Base-by-base conservation (phyloP, 139 green algal species). In the Picochlorum sp. region DNA sequence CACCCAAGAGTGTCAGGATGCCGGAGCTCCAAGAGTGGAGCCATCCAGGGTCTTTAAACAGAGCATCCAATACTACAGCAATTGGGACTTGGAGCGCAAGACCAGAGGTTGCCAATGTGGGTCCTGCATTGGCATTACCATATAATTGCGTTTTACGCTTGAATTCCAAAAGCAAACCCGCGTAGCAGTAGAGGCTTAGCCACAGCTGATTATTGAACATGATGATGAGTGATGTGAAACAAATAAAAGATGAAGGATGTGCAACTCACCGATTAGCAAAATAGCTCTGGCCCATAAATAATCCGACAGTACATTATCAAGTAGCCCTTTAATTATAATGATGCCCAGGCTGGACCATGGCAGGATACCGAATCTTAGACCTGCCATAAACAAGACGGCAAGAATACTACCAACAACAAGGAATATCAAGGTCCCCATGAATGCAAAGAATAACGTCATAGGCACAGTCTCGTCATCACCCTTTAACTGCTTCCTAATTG, bases 261-360 rank as follows among this genome's bases (percentile, higher is more conserved):
- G n/a, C n/a, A n/a, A n/a, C n/a, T n/a, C n/a, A 69, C 74, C 80
- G 36, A 94, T 69, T 16, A 98, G 69, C 45, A 98, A 72, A 7
- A 98, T 91, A 12, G 92, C 85, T 0, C 85, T 65, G 0, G 89
- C 91, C 92, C 92, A 98, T 7, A 97, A 76, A 67, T 95, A 96
- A 72, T 98, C 92, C 4, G 77, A 85, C 28, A 97, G 58, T 22
- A 94, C 87, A 59, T 98, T 97, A 69, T 98, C 91, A 3, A 95
- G 52, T 24, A 98, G 69, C 1, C 88, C 89, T 28, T 76, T 76
- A 41, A 49, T 51, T 24, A 76, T 35, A 8, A 67, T 44, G 8
- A 65, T 36, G 3, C 63, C 55, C 47, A 74, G 52, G 26, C 54
- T 35, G 24, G 32, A 33, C 47, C 59, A 75, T 31, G 47, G 66